Percentiles rank a stretch among this genome's conserved stretches.
These are phyloP conservation scores for Podosphaera leucotricha DNA, from an alignment of 2,329 filamentous ascomycete genomes.

Conservation along the genomic window DNA sequence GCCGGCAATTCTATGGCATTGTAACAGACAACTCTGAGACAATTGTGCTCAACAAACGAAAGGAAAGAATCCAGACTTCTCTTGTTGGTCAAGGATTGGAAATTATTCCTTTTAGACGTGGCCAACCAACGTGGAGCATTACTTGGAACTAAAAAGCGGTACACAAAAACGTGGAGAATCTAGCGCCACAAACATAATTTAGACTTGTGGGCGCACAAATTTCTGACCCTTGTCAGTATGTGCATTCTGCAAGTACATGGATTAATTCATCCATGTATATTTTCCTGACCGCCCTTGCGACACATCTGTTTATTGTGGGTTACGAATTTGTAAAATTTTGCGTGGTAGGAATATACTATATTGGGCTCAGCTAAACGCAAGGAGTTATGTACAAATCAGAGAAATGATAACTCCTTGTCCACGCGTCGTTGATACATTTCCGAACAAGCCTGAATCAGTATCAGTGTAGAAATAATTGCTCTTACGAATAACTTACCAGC, in stretches of 20 bases:
- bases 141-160: slow-evolving; percentile 19
- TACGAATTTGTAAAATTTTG: no score
- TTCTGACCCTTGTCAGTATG: background rate
- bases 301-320: background rate
- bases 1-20: slow-evolving; percentile 28
- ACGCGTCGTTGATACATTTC: background rate
- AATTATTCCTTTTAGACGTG: slow-evolving; percentile 8
- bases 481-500: no score
- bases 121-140: slow-evolving; percentile 16
- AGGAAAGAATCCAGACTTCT: slow-evolving; percentile 17
- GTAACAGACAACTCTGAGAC: slow-evolving; percentile 6
- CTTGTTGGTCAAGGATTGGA: slow-evolving; percentile 33
- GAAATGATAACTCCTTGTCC: background rate
- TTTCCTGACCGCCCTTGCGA: background rate
- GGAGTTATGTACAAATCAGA: background rate
- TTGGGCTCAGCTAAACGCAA: background rate
- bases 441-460: no score
- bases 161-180: background rate
- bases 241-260: background rate
- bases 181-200: background rate
- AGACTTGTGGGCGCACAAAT: background rate
- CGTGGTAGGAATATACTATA: background rate
- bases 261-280: background rate
- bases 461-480: no score
- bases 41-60: slow-evolving; percentile 10